phyloP scores from a whole-genome alignment of 2,329 filamentous ascomycete genomes.

The Pezicula radicicola region DNA sequence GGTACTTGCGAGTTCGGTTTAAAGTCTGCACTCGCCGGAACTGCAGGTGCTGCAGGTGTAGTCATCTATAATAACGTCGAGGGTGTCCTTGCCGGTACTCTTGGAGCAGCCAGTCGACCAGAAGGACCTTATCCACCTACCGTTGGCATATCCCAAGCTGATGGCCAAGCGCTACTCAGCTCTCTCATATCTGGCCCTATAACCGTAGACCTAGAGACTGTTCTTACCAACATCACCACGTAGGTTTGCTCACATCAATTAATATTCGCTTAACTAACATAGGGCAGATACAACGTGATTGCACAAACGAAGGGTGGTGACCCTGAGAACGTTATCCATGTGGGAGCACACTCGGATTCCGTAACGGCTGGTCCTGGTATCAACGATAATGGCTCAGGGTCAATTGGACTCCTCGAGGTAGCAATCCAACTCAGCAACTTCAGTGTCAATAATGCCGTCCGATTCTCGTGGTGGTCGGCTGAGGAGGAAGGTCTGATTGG shows the following conservation, averaged over 20 bases:
- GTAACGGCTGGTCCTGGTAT: constrained; percentile 53
- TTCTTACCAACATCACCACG: neutral
- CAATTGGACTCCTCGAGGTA: constrained; percentile 53
- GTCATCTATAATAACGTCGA: constrained; percentile 68
- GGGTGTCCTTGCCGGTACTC: constrained; percentile 60
- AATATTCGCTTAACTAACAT: neutral
- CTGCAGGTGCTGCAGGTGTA: constrained; percentile 65
- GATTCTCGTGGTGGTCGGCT: constrained; percentile 64
- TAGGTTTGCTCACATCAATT: neutral
- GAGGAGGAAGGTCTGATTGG: constrained; percentile 63
- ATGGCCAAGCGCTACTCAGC: constrained; percentile 18
- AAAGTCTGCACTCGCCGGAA: constrained; percentile 65
- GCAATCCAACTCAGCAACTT: constrained; percentile 55
- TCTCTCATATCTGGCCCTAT: constrained; percentile 6
- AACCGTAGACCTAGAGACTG: constrained; percentile 8
- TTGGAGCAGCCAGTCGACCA: constrained; percentile 42
- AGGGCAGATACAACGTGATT: constrained; percentile 45
- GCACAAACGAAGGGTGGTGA: constrained; percentile 58
- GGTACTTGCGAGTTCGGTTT: constrained; percentile 67
- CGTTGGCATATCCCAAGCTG: constrained; percentile 41
- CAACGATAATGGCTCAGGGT: constrained; percentile 33
- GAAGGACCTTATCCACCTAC: constrained; percentile 39
- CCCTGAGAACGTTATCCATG: constrained; percentile 59
- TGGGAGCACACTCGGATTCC: constrained; percentile 60
- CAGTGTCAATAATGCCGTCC: constrained; percentile 59